Percentiles rank a stretch among this genome's conserved stretches.
Conservation (phyloP, 192 early-diverging fungal genomes). For the Dimargaris xerosporica region DNA sequence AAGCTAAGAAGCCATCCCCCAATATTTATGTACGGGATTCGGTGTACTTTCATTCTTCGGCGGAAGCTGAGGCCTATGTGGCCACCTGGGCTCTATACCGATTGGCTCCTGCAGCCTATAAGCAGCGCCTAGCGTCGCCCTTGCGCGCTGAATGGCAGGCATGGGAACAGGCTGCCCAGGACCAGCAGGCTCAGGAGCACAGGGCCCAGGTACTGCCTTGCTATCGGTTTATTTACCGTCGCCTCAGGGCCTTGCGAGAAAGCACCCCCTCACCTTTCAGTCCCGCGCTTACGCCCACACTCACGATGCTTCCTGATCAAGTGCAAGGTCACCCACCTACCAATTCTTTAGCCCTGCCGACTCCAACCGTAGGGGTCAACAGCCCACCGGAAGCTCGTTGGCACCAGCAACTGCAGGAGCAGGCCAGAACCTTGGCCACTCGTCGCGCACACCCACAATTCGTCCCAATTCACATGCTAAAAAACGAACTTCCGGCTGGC, state of each 20-base stretch:
- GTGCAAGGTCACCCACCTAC: not conserved
- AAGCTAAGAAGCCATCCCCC: not conserved
- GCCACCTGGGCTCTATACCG: constrained; percentile 2
- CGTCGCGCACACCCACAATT: not conserved
- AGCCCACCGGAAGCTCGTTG: not conserved
- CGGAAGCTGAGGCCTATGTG: not conserved
- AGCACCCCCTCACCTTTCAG: not conserved
- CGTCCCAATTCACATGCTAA: not conserved
- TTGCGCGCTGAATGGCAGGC: constrained; percentile 1
- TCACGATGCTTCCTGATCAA: not conserved
- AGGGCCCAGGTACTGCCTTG: not conserved
- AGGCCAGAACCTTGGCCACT: not conserved
- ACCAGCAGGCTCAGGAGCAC: not conserved
- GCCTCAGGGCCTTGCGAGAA: not conserved
- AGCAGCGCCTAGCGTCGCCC: not conserved
- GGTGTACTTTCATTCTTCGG: not conserved
- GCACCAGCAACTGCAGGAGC: not conserved
- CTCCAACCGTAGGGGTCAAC: no score
- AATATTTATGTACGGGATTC: not conserved
- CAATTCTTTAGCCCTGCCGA: not conserved
- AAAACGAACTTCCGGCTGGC: not conserved
- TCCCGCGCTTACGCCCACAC: not conserved
- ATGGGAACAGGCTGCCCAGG: not conserved
- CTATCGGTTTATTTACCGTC: not conserved
- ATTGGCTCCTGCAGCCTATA: not conserved